These are phyloP conservation scores for Paramecium primaurelia DNA, from an alignment of 73 alveolate genomes.

Conservation along the genomic window DNA sequence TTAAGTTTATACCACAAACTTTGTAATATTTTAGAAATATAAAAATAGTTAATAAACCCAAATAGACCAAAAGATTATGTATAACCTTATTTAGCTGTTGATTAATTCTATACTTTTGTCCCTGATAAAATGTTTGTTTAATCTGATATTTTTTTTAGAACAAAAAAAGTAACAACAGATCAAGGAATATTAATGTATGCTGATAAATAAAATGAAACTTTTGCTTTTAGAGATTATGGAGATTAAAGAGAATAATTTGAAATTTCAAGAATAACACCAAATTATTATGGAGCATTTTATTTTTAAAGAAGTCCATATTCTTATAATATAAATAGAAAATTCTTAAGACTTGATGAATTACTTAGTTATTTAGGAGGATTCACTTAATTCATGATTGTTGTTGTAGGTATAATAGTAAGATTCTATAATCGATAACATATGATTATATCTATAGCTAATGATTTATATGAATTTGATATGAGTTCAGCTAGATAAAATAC, in stretches of 20 bases:
- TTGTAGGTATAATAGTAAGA: not conserved
- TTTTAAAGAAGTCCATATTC: not conserved
- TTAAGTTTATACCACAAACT: not conserved
- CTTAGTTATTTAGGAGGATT: constrained; percentile 46
- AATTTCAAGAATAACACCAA: not conserved
- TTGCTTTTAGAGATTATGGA: not conserved
- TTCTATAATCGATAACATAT: constrained; percentile 28
- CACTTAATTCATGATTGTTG: constrained; percentile 16
- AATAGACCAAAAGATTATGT: not conserved
- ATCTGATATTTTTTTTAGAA: not conserved
- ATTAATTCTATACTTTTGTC: constrained; percentile 5
- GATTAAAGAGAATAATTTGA: constrained; percentile 24
- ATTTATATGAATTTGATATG: constrained; percentile 33
- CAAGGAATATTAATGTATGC: constrained; percentile 1
- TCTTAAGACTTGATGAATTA: constrained; percentile 5
- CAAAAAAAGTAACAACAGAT: not conserved
- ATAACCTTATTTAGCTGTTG: constrained; percentile 2
- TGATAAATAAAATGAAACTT: not conserved
- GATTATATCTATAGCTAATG: not conserved
- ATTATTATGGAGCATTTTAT: constrained; percentile 43
- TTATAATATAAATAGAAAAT: not conserved
- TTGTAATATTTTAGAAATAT: not conserved
- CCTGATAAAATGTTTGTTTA: constrained; percentile 11
- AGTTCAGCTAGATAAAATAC: not conserved
- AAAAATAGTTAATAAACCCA: constrained; percentile 7